Conservation (phyloP, 345 rosid species). For the Streptanthus diversifolius region DNA sequence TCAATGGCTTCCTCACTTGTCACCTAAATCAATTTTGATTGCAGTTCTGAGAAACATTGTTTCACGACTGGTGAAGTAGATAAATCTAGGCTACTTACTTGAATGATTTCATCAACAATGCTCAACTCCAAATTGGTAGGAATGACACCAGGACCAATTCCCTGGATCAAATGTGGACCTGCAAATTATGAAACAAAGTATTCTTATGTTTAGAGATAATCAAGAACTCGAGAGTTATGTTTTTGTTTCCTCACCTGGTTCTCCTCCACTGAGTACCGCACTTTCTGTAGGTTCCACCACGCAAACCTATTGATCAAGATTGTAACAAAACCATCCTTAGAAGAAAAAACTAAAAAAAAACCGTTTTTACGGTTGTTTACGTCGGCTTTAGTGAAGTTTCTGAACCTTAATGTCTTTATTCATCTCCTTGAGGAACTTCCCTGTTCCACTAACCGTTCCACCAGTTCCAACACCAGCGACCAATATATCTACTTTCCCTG, state of each 20-base stretch:
- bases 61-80: neutral
- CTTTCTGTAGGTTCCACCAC: slow-evolving; percentile 39
- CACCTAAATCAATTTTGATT: slow-evolving; percentile 29
- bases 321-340: neutral
- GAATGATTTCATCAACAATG: slow-evolving; percentile 70
- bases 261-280: slow-evolving; percentile 35
- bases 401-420: slow-evolving; percentile 54
- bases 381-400: neutral
- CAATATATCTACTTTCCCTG: slow-evolving; percentile 50
- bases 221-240: neutral
- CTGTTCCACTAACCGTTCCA: slow-evolving; percentile 60
- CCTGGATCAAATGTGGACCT: slow-evolving; percentile 59
- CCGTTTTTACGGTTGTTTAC: neutral
- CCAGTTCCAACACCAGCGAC: slow-evolving; percentile 61
- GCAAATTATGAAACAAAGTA: neutral
- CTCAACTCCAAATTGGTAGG: slow-evolving; percentile 71
- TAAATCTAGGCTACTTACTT: slow-evolving; percentile 39
- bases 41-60: neutral
- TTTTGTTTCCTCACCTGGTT: slow-evolving; percentile 18
- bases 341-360: too few species aligned
- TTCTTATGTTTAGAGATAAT: neutral
- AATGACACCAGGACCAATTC: slow-evolving; percentile 76
- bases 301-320: slow-evolving; percentile 26
- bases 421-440: slow-evolving; percentile 63
- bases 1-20: slow-evolving; percentile 50